Base-by-base conservation (phyloP, 352 stramenopile genomes). In the Globisporangium mamillatum region DNA sequence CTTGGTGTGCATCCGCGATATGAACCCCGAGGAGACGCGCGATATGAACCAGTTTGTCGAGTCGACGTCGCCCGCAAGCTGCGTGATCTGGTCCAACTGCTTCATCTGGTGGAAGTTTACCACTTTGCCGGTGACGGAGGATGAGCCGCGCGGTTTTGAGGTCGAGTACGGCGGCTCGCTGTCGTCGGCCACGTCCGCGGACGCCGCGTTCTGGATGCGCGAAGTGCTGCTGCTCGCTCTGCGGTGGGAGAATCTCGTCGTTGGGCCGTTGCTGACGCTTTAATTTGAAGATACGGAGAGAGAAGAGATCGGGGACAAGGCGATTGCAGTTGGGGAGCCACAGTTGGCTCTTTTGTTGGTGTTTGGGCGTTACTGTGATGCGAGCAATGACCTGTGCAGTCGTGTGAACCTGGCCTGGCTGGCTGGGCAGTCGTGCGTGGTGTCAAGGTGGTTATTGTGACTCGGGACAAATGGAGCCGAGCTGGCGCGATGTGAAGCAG, bases 41-140 rank as follows among this genome's bases (percentile, higher is more conserved):
- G 73, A 82, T 46, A 66, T 81, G 52, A 69, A 75, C 65, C 34
- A 71, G 65, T 56, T 62, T 18, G 68, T 73, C 24, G 60, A 58
- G 22, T 54, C 54, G 32, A 67, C 66, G 1, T 27, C 69, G 22
- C 50, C 74, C 3, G 60, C 74, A 55, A 77, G 46, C 24, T 60
- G 70, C 59, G 78, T 86, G 20, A 85, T 88, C 70, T 88, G 80
- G 80, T 81, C 78, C 29, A 86, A 84, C n/a, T 81, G 76, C 18
- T 88, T 88, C 38, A 80, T 86, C 41, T 88, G 78, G 78, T 88
- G 80, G 78, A 86, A 85, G 68, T 86, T 88, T 36, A 88, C 74
- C 20, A 80, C 68, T 9, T 54, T 88, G 22, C 75, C 75, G 2
- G 70, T 85, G 27, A 72, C 70, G 41, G 68, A 73, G 62, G 69